phyloP scores from a whole-genome alignment of 345 rosid species.

The Salix koriyanagi region DNA sequence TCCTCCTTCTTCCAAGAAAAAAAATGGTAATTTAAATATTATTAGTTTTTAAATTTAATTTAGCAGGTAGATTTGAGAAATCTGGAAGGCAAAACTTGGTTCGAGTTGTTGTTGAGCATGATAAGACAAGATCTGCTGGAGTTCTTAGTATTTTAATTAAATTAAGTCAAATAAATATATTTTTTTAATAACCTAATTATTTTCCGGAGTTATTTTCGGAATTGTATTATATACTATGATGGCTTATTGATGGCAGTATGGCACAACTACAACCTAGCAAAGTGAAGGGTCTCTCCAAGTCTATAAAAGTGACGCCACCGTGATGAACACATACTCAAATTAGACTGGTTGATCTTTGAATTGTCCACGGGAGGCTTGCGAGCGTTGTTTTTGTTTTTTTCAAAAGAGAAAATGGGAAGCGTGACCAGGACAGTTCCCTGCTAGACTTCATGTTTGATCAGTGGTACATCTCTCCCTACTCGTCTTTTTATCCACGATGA shows the following conservation, averaged over 20 bases:
- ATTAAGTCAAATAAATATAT: too few species aligned
- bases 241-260: too few species aligned
- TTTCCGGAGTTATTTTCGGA: too few species aligned
- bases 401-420: neutral
- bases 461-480: neutral
- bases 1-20: fast-evolving
- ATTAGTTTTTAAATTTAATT: too few species aligned
- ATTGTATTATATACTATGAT: too few species aligned
- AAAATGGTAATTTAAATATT: neutral
- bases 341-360: neutral
- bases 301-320: neutral
- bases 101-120: too few species aligned
- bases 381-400: neutral
- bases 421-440: neutral
- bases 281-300: neutral
- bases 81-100: too few species aligned
- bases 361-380: neutral
- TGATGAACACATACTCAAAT: neutral
- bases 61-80: too few species aligned
- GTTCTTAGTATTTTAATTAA: too few species aligned
- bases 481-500: neutral
- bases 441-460: neutral
- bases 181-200: too few species aligned
- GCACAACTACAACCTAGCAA: neutral
- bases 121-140: too few species aligned